Conservation (phyloP, 1,284 basidiomycete genomes). For the Coniferiporia sulphurascens region DNA sequence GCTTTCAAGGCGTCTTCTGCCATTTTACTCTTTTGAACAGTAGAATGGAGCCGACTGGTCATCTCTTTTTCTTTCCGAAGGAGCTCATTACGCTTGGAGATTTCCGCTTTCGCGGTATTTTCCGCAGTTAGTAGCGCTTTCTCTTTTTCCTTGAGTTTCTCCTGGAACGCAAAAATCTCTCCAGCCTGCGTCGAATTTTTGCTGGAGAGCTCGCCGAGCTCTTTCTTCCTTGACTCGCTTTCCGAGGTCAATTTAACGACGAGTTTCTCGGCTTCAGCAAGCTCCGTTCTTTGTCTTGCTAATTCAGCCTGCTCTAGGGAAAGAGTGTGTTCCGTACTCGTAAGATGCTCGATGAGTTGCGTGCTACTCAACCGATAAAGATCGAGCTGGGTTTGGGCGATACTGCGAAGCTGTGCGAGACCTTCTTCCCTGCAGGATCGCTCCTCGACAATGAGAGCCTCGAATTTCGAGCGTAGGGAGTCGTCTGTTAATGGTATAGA, state of each 20-base stretch:
- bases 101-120: conserved; percentile 23
- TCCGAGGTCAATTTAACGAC: conserved; percentile 10
- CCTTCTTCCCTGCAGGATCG: not conserved
- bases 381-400: conserved; percentile 28
- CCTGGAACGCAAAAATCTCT: conserved; percentile 27
- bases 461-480: not conserved
- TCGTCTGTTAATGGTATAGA: not conserved
- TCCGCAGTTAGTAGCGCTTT: conserved; percentile 24
- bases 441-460: conserved; percentile 6
- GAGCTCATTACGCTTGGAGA: conserved; percentile 25
- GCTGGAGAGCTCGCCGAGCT: conserved; percentile 22
- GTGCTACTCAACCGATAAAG: conserved; percentile 20
- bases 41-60: conserved; percentile 40
- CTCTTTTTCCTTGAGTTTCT: conserved; percentile 27
- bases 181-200: conserved; percentile 29
- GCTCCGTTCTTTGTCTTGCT: not conserved
- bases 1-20: conserved; percentile 57
- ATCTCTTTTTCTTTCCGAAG: conserved; percentile 48
- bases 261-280: conserved; percentile 2
- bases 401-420: conserved; percentile 20
- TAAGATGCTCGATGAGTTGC: conserved; percentile 7
- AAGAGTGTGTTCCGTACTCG: conserved; percentile 3
- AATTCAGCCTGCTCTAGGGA: conserved; percentile 1
- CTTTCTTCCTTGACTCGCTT: not conserved
- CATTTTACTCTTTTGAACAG: conserved; percentile 49